A percentile compares a stretch with the other conserved stretches of the same genome.
These are phyloP conservation scores for Allium fistulosum DNA, from an alignment of 106 monocot genomes.

Conservation along the genomic window DNA sequence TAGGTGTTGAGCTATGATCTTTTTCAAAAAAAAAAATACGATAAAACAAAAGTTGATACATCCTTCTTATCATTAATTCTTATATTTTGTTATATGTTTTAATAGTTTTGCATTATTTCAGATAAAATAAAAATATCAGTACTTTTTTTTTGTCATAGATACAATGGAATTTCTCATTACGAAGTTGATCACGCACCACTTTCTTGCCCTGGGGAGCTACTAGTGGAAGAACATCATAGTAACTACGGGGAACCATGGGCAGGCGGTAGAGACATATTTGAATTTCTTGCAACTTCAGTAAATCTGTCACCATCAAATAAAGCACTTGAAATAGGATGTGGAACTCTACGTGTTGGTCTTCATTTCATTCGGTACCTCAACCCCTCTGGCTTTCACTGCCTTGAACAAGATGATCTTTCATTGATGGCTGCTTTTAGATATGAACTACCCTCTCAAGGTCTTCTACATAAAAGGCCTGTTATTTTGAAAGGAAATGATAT, in stretches of 20 bases:
- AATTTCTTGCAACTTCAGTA: conserved; percentile 70
- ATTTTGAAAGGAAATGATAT: conserved; percentile 81
- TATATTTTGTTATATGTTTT: too few relatives aligned
- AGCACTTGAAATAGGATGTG: conserved; percentile 90
- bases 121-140: too few relatives aligned
- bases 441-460: conserved; percentile 87
- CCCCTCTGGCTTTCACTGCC: conserved; percentile 52
- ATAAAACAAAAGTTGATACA: too few relatives aligned
- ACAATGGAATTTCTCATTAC: conserved; percentile 89
- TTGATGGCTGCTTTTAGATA: conserved; percentile 80
- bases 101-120: too few relatives aligned
- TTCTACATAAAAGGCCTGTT: conserved; percentile 68
- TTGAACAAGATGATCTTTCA: conserved; percentile 84
- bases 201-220: conserved; percentile 70
- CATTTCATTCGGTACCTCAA: conserved; percentile 89
- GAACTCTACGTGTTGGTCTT: conserved; percentile 86
- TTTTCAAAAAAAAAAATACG: too few relatives aligned
- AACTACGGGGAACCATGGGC: conserved; percentile 99
- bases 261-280: conserved; percentile 94
- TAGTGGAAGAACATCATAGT: conserved; percentile 97
- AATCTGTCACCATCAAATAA: conserved; percentile 46
- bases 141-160: conserved; percentile 14
- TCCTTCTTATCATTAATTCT: too few relatives aligned
- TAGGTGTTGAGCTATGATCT: too few relatives aligned
- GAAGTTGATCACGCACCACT: conserved; percentile 57